Conservation (phyloP, 805 yeast genomes). For the Schizosaccharomyces pombe region DNA sequence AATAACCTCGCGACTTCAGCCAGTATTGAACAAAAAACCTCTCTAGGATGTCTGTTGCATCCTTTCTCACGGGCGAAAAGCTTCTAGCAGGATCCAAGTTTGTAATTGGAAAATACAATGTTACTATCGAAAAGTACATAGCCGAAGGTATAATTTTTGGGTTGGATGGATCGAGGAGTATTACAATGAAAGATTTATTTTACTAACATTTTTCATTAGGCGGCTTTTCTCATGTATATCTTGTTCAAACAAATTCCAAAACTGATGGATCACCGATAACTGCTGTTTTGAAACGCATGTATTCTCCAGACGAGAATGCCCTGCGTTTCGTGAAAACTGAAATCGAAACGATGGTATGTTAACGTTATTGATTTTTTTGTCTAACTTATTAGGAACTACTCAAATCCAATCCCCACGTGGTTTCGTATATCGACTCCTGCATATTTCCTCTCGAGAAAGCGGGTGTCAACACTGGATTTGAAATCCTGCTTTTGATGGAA, state of each 20-base stretch:
- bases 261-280: slow-evolving; percentile 25
- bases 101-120: slow-evolving; percentile 65
- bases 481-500: slow-evolving; percentile 82
- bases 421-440: slow-evolving; percentile 82
- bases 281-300: slow-evolving; percentile 65
- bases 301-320: slow-evolving; percentile 72
- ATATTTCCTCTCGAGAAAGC: slow-evolving; percentile 21
- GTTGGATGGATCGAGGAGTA: background rate
- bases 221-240: slow-evolving; percentile 89
- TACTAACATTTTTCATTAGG: slow-evolving; percentile 17
- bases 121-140: slow-evolving; percentile 43
- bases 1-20: no score
- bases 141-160: slow-evolving; percentile 23
- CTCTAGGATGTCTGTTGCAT: background rate
- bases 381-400: slow-evolving; percentile 63
- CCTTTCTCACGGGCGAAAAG: background rate
- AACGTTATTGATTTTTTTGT: slow-evolving; percentile 40
- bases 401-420: slow-evolving; percentile 55
- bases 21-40: background rate
- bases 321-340: slow-evolving; percentile 71
- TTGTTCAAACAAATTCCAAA: slow-evolving; percentile 28
- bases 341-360: slow-evolving; percentile 64
- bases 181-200: background rate
- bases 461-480: slow-evolving; percentile 38
- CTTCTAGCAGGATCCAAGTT: slow-evolving; percentile 33